Percentiles rank a stretch among this genome's conserved stretches.
phyloP scores from a whole-genome alignment of 768 basidiomycete genomes.

The Hygrocybe punicea region DNA sequence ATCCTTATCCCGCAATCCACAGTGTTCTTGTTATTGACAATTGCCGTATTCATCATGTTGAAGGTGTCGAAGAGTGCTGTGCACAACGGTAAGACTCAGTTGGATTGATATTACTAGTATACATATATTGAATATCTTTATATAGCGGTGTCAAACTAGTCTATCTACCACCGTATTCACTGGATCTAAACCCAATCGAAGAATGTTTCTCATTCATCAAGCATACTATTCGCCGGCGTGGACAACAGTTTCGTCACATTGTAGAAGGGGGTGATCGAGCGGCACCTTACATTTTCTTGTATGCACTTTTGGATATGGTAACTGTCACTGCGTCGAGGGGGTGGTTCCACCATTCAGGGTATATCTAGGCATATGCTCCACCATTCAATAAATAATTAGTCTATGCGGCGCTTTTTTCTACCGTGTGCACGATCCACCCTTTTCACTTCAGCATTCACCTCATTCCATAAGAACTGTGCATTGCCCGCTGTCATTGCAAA shows the following conservation, averaged over 20 bases:
- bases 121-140: neutral
- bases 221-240: slow-evolving; percentile 22
- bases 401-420: neutral
- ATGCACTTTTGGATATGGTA: neutral
- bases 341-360: neutral
- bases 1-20: slow-evolving; percentile 31
- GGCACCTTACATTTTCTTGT: neutral
- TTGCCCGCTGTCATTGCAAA: neutral
- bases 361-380: neutral
- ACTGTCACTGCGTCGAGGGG: neutral
- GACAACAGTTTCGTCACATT: neutral
- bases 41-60: slow-evolving; percentile 38
- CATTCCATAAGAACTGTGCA: neutral
- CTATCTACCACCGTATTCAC: slow-evolving; percentile 11
- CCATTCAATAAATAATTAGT: neutral
- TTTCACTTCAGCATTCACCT: neutral
- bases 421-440: neutral
- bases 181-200: slow-evolving; percentile 16
- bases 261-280: neutral
- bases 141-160: slow-evolving; percentile 1
- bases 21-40: slow-evolving; percentile 42
- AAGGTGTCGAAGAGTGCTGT: slow-evolving; percentile 21
- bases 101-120: neutral
- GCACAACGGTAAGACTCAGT: neutral
- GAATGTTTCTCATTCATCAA: slow-evolving; percentile 19